These are phyloP conservation scores for Phytopythium helicoides DNA, from an alignment of 352 stramenopile species.

Conservation along the genomic window DNA sequence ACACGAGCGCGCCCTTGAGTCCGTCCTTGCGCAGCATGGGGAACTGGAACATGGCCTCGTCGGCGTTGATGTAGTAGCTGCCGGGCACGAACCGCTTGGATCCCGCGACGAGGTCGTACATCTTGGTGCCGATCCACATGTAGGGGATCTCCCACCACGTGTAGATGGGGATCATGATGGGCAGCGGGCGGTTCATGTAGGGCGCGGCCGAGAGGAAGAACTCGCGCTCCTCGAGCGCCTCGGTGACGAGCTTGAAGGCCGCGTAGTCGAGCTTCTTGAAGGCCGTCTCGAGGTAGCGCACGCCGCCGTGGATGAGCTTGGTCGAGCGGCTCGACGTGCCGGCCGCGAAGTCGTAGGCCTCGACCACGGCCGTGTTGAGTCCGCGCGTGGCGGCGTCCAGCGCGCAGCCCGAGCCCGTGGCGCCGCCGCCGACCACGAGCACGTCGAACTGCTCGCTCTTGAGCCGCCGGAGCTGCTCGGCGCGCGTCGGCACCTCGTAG, in stretches of 20 bases:
- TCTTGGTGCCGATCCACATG: slow-evolving; percentile 92
- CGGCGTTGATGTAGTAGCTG: slow-evolving; percentile 89
- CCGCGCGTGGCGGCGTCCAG: slow-evolving; percentile 91
- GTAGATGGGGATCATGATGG: slow-evolving; percentile 97
- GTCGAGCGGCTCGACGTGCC: slow-evolving; percentile 93
- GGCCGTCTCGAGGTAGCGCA: slow-evolving; percentile 94
- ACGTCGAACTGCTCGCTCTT: slow-evolving; percentile 92
- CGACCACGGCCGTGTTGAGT: slow-evolving; percentile 92
- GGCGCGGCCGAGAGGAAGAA: slow-evolving; percentile 92
- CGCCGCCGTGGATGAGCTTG: slow-evolving; percentile 95
- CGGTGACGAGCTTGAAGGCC: slow-evolving; percentile 89
- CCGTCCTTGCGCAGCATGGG: slow-evolving; percentile 92
- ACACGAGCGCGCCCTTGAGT: slow-evolving; percentile 91
- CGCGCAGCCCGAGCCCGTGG: slow-evolving; percentile 89
- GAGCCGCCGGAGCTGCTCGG: slow-evolving; percentile 71
- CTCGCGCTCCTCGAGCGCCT: slow-evolving; percentile 91
- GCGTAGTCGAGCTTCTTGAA: slow-evolving; percentile 92
- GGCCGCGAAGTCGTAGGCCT: slow-evolving; percentile 90
- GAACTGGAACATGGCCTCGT: slow-evolving; percentile 93
- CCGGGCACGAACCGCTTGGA: slow-evolving; percentile 85
- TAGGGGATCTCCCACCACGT: slow-evolving; percentile 95
- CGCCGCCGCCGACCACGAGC: slow-evolving; percentile 92
- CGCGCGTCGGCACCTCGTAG: slow-evolving; percentile 76
- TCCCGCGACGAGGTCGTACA: slow-evolving; percentile 92
- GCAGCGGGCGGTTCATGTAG: slow-evolving; percentile 94